Evolutionary conservation across 345 rosid genomes (phyloP), one percentile per base, ranked within the genome.

Genomic region (Brassica cretica): DNA sequence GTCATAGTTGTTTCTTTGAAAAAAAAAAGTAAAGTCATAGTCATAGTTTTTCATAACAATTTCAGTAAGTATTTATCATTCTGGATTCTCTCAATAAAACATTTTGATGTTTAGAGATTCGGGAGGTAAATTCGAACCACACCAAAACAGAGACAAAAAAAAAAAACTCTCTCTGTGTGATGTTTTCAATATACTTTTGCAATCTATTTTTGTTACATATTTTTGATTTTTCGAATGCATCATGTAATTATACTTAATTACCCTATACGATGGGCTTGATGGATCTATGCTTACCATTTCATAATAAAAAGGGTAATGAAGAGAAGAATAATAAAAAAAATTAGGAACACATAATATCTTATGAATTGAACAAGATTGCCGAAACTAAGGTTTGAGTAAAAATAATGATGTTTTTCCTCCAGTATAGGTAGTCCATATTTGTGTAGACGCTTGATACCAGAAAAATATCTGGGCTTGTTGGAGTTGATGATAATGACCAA

Each of bases 351-450:
- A 60, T 53, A 76, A 61, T 73, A 62, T 63, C 53, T 51, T n/a
- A 56, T 4, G 74, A 62, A 21, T n/a, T 61, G 55, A 63, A 63
- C 19, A 70, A 62, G 29, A 76, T 62, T n/a, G 49, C 68, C 53
- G 53, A 44, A 44, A 12, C 53, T 44, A 44, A 44, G 53, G 53
- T 12, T 11, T 44, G 14, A n/a, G 53, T 44, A 44, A 19, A 19
- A 19, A 19, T 19, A 19, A 19, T 19, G 21, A 19, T 19, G 21
- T 19, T 19, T 19, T 19, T 19, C 21, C 21, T 19, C 21, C 21
- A 19, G 21, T 1, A 19, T 19, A 19, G 21, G 21, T 19, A 19
- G 21, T 19, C 21, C 21, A 19, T 19, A 19, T 19, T 19, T 19
- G 21, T 19, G 21, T 19, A 19, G 21, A 19, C 21, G 21, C 21